Percentiles rank a stretch among this genome's conserved stretches.
phyloP scores from a whole-genome alignment of 83 land plant species.

The Picea mariana region DNA sequence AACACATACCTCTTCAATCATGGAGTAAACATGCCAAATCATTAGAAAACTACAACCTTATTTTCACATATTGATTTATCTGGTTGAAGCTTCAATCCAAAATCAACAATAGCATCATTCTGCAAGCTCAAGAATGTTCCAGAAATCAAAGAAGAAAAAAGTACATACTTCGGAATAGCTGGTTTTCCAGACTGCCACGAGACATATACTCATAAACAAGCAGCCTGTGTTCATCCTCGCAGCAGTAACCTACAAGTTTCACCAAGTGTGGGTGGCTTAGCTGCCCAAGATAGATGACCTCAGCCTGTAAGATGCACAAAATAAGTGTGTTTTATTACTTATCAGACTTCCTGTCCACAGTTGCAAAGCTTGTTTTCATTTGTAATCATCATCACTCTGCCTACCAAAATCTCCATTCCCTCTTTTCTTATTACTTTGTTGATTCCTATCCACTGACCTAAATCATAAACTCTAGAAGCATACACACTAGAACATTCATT shows the following conservation, averaged over 20 bases:
- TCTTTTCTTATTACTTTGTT: neutral
- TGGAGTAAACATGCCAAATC: neutral
- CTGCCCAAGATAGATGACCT: constrained; percentile 72
- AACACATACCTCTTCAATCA: constrained; percentile 44
- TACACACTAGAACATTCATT: neutral
- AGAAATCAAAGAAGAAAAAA: constrained; percentile 6
- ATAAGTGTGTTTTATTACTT: constrained; percentile 4
- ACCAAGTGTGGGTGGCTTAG: constrained; percentile 70
- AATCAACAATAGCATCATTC: neutral
- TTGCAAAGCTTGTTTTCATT: neutral
- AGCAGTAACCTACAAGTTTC: constrained; percentile 70
- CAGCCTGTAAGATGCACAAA: constrained; percentile 56
- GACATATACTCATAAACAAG: constrained; percentile 81
- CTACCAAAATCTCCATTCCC: neutral
- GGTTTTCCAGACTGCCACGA: constrained; percentile 73
- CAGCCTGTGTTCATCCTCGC: constrained; percentile 67
- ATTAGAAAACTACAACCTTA: neutral
- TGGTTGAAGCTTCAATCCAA: neutral
- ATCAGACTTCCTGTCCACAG: neutral
- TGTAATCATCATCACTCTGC: neutral
- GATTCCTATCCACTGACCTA: neutral
- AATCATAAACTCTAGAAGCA: constrained; percentile 1
- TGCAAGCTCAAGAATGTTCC: constrained; percentile 2
- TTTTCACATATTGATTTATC: neutral
- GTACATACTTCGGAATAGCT: constrained; percentile 64